Evolutionary conservation across 169 alveolate species (phyloP), one percentile per base, ranked within the genome.

Genomic region (Plasmodium fragile): DNA sequence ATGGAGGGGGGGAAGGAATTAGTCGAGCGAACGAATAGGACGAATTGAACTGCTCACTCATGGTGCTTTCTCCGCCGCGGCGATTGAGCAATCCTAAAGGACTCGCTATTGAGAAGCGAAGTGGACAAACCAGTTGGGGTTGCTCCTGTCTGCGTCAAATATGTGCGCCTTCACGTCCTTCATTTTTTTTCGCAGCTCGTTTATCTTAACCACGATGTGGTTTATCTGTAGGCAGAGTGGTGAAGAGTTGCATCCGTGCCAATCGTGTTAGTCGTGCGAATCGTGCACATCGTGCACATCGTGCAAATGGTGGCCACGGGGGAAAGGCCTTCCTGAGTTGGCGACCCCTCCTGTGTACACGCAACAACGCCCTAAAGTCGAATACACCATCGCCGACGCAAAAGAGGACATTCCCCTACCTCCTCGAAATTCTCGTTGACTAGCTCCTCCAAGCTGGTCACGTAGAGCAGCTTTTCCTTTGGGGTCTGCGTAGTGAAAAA

Each of bases 361-460:
- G 11, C 55, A 45, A 45, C 18, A 13, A 10, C 55, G 18, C 55
- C 18, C 18, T 11, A 11, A 45, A 65, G 13, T 10, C 30, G 34
- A 59, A 6, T 59, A 34, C 36, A 65, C 30, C 36, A 65, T 0
- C 22, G 59, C 1, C 3, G 36, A n/a, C 11, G 75, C 36, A 65
- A 1, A 65, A n/a, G 36, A n/a, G 36, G 36, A 1, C 41, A 8
- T 11, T 65, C 41, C 75, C 13, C 13, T 52, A 85, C 93, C 93
- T 85, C 93, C 52, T 73, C 79, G 41, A 85, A 85, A 39, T 85
- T 85, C 59, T 73, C 78, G 36, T 75, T 73, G 65, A 85, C 80
- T 73, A 85, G 78, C 69, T 85, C 85, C 65, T 85, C 93, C 77
- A 85, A 53, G 30, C 81, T 77, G 22, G 59, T 55, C 22, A 85